Conservation (phyloP, 2,329 filamentous ascomycete species). For the Alternaria sp. region DNA sequence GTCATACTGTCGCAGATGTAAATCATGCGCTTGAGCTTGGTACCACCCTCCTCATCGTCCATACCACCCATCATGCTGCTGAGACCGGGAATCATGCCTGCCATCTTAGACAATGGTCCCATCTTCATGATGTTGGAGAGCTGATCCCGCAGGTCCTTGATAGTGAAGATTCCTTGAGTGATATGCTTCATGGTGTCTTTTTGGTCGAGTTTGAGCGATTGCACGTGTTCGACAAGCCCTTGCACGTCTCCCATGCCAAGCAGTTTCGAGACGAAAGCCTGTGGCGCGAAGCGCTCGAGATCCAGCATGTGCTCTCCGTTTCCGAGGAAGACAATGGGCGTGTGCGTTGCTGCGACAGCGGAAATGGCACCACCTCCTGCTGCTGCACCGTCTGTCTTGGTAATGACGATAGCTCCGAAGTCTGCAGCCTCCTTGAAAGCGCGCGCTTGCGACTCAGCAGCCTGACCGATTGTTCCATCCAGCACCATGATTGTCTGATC, state of each 20-base stretch:
- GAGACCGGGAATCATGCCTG: slow-evolving; percentile 97
- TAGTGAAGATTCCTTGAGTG: slow-evolving; percentile 92
- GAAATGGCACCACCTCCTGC: slow-evolving; percentile 97
- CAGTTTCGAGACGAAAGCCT: slow-evolving; percentile 92
- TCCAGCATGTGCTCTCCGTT: slow-evolving; percentile 98
- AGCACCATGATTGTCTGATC: slow-evolving; percentile 99
- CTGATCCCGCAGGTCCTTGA: slow-evolving; percentile 93
- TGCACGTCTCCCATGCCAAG: slow-evolving; percentile 98
- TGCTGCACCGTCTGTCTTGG: slow-evolving; percentile 96
- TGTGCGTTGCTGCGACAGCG: slow-evolving; percentile 93
- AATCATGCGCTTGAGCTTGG: slow-evolving; percentile 96
- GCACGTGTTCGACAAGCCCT: slow-evolving; percentile 94
- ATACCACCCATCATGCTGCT: slow-evolving; percentile 93
- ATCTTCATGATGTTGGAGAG: slow-evolving; percentile 99
- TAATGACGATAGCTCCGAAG: slow-evolving; percentile 98
- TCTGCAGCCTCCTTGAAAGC: slow-evolving; percentile 98
- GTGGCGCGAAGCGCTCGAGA: slow-evolving; percentile 88
- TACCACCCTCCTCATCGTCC: slow-evolving; percentile 94
- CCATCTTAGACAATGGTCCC: slow-evolving; percentile 96
- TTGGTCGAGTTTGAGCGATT: slow-evolving; percentile 92
- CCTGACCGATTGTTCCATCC: slow-evolving; percentile 94
- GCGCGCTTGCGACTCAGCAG: slow-evolving; percentile 91
- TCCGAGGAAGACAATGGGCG: slow-evolving; percentile 96
- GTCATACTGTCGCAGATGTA: slow-evolving; percentile 99
- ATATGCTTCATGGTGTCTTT: slow-evolving; percentile 99